These are phyloP conservation scores for Plasmodium falciparum DNA, from an alignment of 169 alveolate species.

Conservation along the genomic window DNA sequence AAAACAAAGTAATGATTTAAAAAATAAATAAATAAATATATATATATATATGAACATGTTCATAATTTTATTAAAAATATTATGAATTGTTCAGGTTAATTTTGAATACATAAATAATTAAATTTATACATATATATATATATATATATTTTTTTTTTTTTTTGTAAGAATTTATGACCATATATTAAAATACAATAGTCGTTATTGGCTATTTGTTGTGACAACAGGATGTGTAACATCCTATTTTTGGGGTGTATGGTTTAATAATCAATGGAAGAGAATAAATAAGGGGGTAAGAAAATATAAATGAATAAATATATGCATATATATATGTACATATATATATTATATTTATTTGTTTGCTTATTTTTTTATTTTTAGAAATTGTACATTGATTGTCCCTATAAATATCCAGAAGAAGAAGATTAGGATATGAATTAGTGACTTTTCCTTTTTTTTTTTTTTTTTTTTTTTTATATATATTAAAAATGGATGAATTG, in stretches of 20 bases:
- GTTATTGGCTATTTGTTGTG: constrained; percentile 71
- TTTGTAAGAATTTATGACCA: constrained; percentile 67
- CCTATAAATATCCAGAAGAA: constrained; percentile 70
- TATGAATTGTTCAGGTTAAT: background rate
- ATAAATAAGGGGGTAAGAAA: constrained; percentile 66
- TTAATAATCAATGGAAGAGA: constrained; percentile 59
- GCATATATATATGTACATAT: background rate
- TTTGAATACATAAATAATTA: background rate
- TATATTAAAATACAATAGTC: constrained; percentile 50
- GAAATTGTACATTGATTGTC: constrained; percentile 74
- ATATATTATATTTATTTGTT: background rate
- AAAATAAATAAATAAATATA: background rate
- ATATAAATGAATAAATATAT: background rate
- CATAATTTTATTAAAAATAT: background rate
- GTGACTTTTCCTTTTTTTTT: too few species aligned
- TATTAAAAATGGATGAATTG: too few species aligned
- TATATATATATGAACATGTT: background rate
- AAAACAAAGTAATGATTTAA: constrained; percentile 39
- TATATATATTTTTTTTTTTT: background rate
- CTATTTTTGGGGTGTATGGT: constrained; percentile 75
- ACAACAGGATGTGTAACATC: constrained; percentile 71
- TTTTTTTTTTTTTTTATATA: too few species aligned
- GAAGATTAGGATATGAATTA: constrained; percentile 8
- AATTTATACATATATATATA: background rate
- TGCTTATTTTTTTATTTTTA: constrained; percentile 2